A percentile compares a stretch with the other conserved stretches of the same genome.
Conservation (phyloP, 805 yeast genomes). For the Suhomyces sp. region DNA sequence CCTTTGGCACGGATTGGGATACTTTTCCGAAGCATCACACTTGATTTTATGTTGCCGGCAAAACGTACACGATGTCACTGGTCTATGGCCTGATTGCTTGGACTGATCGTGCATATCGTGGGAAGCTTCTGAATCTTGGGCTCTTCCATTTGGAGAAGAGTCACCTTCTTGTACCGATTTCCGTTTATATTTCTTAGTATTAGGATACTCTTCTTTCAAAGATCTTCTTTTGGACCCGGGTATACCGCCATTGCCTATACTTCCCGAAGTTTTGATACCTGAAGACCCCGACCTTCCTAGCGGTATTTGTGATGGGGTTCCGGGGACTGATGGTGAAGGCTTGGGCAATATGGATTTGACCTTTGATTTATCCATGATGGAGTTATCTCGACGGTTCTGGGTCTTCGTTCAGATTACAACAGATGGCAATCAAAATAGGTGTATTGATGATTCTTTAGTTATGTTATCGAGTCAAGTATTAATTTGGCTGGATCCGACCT, state of each 20-base stretch:
- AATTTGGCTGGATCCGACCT: neutral
- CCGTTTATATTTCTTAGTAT: constrained; percentile 10
- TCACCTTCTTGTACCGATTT: constrained; percentile 2
- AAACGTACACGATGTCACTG: constrained; percentile 90
- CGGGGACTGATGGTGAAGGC: constrained; percentile 24
- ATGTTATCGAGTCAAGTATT: no score
- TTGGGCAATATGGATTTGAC: constrained; percentile 44
- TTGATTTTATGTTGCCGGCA: constrained; percentile 93
- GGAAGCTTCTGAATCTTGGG: constrained; percentile 2
- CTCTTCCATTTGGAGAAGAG: neutral
- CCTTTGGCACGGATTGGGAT: constrained; percentile 77
- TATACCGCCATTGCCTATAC: neutral
- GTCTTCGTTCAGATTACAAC: neutral
- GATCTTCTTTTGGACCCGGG: constrained; percentile 15
- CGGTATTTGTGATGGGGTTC: constrained; percentile 11
- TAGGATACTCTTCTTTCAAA: constrained; percentile 6
- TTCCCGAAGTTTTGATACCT: neutral
- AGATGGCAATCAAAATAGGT: neutral
- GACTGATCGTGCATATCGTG: constrained; percentile 5
- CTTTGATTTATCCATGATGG: constrained; percentile 37
- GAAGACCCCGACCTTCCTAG: neutral
- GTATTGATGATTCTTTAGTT: neutral
- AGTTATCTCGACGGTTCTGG: neutral
- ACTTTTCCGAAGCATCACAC: constrained; percentile 84
- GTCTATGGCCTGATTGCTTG: constrained; percentile 57